phyloP scores from a whole-genome alignment of 2,329 filamentous ascomycete genomes.

The Dactylella cylindrospora region DNA sequence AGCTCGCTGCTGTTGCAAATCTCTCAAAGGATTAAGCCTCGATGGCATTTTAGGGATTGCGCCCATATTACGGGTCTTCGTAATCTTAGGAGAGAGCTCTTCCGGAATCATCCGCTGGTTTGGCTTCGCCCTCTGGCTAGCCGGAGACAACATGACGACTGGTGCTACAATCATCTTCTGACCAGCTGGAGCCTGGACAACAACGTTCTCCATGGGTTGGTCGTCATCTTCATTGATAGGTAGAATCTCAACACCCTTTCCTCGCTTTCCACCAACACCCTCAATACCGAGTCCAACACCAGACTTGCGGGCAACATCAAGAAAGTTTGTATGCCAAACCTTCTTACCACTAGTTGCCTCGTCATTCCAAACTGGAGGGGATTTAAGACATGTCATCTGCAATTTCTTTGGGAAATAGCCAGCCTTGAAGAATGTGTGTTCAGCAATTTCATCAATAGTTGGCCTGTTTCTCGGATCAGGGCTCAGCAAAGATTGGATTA shows the following conservation, averaged over 20 bases:
- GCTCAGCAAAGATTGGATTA: conserved; percentile 70
- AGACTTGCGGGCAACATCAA: conserved; percentile 46
- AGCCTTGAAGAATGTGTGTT: conserved; percentile 75
- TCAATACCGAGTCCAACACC: conserved; percentile 47
- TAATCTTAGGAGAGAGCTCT: conserved; percentile 42
- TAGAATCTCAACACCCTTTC: conserved; percentile 39
- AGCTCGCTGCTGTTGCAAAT: conserved; percentile 40
- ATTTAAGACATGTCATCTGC: conserved; percentile 54
- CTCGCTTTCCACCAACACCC: conserved; percentile 46
- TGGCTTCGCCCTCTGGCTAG: conserved; percentile 31
- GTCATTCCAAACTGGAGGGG: conserved; percentile 55
- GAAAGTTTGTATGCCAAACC: conserved; percentile 46
- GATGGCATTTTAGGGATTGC: conserved; percentile 33
- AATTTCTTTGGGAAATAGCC: conserved; percentile 68
- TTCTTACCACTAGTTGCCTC: conserved; percentile 30
- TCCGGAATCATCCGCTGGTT: conserved; percentile 41
- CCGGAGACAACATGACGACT: conserved; percentile 36
- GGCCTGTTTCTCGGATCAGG: conserved; percentile 74
- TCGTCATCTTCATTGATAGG: conserved; percentile 39
- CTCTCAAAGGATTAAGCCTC: conserved; percentile 34
- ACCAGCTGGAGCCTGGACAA: conserved; percentile 35
- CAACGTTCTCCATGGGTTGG: conserved; percentile 31
- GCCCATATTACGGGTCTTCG: conserved; percentile 31
- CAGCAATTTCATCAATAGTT: conserved; percentile 73
- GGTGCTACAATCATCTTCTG: conserved; percentile 43